A percentile compares a stretch with the other conserved stretches of the same genome.
phyloP scores from a whole-genome alignment of 192 early-diverging fungal genomes.

The Coemansia sp. region DNA sequence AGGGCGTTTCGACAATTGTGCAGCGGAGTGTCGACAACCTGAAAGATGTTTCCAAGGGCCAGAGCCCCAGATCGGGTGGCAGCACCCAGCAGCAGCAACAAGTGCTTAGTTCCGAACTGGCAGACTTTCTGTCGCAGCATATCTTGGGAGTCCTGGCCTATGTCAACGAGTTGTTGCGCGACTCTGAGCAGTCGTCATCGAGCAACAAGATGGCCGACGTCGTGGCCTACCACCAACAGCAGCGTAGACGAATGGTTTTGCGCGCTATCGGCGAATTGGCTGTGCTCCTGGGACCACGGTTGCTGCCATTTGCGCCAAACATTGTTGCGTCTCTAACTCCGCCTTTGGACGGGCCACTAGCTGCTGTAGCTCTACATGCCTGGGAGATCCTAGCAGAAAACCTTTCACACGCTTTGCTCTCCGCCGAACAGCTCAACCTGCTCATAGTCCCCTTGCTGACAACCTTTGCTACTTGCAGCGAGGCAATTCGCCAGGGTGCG shows the following conservation, averaged over 20 bases:
- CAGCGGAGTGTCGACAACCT: slow-evolving; percentile 29
- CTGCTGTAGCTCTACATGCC: slow-evolving; percentile 16
- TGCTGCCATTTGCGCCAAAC: slow-evolving; percentile 32
- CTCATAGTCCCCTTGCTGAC: slow-evolving; percentile 44
- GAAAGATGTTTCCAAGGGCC: slow-evolving; percentile 9
- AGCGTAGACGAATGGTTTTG: slow-evolving; percentile 21
- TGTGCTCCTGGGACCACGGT: slow-evolving; percentile 22
- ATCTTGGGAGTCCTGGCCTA: slow-evolving; percentile 50
- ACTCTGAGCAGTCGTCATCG: slow-evolving; percentile 5
- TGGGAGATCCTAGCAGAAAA: slow-evolving; percentile 42
- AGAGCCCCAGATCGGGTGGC: slow-evolving; percentile 19
- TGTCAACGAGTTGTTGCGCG: slow-evolving; percentile 48
- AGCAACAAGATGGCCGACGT: background rate
- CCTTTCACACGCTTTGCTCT: slow-evolving; percentile 12
- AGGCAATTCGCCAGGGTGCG: background rate
- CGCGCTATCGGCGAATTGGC: slow-evolving; percentile 42
- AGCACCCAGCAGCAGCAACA: background rate
- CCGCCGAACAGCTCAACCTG: slow-evolving; percentile 44
- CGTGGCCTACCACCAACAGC: slow-evolving; percentile 1
- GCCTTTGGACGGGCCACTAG: slow-evolving; percentile 22
- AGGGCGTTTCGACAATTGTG: slow-evolving; percentile 42
- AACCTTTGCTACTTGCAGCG: slow-evolving; percentile 15
- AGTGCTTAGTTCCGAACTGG: slow-evolving; percentile 7
- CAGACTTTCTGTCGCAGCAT: slow-evolving; percentile 42
- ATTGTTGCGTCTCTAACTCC: slow-evolving; percentile 46